Conservation (phyloP, 140 eudicot genomes). For the Cichorium intybus region DNA sequence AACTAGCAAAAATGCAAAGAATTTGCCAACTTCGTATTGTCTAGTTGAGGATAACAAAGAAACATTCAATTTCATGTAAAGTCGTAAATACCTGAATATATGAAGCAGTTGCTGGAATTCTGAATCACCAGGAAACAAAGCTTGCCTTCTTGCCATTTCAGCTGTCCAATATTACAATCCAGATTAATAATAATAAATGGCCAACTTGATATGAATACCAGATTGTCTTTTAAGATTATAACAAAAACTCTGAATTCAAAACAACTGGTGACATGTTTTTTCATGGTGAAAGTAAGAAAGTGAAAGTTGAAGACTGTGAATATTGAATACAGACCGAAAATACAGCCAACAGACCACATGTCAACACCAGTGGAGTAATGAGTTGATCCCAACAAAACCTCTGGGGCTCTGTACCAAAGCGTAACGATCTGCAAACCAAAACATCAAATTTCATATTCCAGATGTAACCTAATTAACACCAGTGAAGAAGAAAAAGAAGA, state of each 20-base stretch:
- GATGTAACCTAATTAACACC: background rate
- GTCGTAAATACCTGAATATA: conserved; percentile 62
- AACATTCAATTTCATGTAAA: background rate
- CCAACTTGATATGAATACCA: background rate
- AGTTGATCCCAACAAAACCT: conserved; percentile 73
- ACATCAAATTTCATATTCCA: conserved; percentile 1
- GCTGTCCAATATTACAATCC: conserved; percentile 46
- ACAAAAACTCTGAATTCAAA: background rate
- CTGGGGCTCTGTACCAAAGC: conserved; percentile 96
- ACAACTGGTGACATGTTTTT: background rate
- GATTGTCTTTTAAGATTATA: background rate
- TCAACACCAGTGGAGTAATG: conserved; percentile 84
- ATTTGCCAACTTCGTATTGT: background rate
- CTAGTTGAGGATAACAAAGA: background rate
- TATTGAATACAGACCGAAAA: conserved; percentile 56
- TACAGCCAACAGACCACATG: conserved; percentile 99
- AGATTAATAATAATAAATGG: conserved; percentile 7
- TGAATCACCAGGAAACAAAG: conserved; percentile 98
- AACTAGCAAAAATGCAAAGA: background rate
- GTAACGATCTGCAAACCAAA: conserved; percentile 68
- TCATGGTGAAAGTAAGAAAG: background rate
- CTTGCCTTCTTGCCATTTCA: conserved; percentile 93
- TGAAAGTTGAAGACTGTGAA: background rate
- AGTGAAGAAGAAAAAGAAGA: background rate
- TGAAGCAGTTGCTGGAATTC: conserved; percentile 94